Conservation (phyloP, 1,284 basidiomycete species). For the Ganoderma resinaceum region DNA sequence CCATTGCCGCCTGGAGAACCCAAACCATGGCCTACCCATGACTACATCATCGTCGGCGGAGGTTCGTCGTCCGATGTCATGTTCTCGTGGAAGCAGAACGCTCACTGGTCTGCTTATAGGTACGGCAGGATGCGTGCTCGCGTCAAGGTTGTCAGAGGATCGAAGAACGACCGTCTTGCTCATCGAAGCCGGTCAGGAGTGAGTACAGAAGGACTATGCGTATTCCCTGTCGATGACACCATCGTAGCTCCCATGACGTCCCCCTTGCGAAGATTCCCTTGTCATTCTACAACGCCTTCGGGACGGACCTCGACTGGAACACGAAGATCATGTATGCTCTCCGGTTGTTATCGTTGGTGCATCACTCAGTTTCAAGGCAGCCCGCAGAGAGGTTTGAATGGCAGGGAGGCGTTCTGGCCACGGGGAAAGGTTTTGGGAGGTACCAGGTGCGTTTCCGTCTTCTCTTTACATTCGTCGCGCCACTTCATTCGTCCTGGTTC, state of each 20-base stretch:
- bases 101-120: neutral
- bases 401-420: slow-evolving; percentile 25
- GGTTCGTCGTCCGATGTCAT: neutral
- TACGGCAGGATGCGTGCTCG: slow-evolving; percentile 22
- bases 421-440: slow-evolving; percentile 32
- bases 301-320: neutral
- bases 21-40: neutral
- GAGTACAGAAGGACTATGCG: neutral
- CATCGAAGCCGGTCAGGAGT: neutral
- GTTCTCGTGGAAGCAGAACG: neutral
- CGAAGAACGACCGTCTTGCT: slow-evolving; percentile 11
- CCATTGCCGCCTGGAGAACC: neutral
- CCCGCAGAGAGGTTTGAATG: slow-evolving; percentile 25
- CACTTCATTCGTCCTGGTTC: neutral
- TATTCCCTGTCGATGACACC: too few relatives aligned
- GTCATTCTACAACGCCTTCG: neutral
- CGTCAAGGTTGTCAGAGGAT: slow-evolving; percentile 15
- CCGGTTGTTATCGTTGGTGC: neutral
- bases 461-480: neutral
- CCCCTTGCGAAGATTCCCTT: neutral
- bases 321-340: neutral
- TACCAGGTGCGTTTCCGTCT: slow-evolving; percentile 19
- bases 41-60: slow-evolving; percentile 6
- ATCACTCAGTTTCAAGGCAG: neutral
- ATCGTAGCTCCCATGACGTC: too few relatives aligned